phyloP scores from a whole-genome alignment of 352 stramenopile genomes.

The Phytophthora europaea region DNA sequence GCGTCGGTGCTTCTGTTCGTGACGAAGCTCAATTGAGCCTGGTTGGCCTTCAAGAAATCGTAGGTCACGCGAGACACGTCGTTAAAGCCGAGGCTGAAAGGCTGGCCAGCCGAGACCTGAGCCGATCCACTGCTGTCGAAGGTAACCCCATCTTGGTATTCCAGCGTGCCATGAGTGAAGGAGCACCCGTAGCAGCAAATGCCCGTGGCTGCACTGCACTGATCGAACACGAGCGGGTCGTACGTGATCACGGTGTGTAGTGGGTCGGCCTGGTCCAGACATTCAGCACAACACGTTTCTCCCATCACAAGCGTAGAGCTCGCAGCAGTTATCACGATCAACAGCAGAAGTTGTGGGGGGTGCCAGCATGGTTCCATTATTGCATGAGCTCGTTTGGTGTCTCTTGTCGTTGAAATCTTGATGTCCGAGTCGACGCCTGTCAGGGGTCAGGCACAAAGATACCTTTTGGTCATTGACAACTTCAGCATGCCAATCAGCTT shows the following conservation, averaged over 20 bases:
- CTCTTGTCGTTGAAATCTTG: slow-evolving; percentile 6
- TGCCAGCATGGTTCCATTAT: not conserved
- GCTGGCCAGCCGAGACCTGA: slow-evolving; percentile 38
- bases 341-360: not conserved
- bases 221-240: slow-evolving; percentile 51
- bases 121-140: slow-evolving; percentile 40
- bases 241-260: slow-evolving; percentile 44
- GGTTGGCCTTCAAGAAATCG: slow-evolving; percentile 48
- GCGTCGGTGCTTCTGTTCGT: slow-evolving; percentile 35
- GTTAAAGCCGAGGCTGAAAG: slow-evolving; percentile 48
- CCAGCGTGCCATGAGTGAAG: slow-evolving; percentile 46
- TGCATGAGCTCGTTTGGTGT: not conserved
- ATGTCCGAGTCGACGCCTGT: slow-evolving; percentile 2
- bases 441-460: slow-evolving; percentile 11
- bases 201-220: slow-evolving; percentile 49
- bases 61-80: slow-evolving; percentile 56
- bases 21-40: slow-evolving; percentile 61
- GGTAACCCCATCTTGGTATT: slow-evolving; percentile 48
- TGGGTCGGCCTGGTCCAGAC: slow-evolving; percentile 51
- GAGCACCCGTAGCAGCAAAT: slow-evolving; percentile 68
- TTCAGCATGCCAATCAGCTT: slow-evolving; percentile 4
- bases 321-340: not conserved
- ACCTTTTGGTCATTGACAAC: slow-evolving; percentile 6
- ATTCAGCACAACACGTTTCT: slow-evolving; percentile 50
- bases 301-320: not conserved